phyloP scores from a whole-genome alignment of 2,329 filamentous ascomycete species.

The Stemphylium vesicarium region DNA sequence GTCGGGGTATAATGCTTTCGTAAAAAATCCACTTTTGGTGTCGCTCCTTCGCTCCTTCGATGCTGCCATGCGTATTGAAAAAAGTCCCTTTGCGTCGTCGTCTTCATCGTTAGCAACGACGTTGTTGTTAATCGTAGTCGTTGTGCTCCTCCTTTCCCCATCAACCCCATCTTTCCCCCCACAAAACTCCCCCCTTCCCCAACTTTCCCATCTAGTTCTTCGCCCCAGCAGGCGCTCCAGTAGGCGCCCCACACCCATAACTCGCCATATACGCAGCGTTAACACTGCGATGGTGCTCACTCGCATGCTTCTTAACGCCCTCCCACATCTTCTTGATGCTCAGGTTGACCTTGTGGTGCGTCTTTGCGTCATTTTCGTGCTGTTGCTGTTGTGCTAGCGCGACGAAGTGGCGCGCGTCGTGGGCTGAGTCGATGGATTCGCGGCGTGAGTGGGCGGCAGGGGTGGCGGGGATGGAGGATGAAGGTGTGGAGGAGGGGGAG shows the following conservation, averaged over 20 bases:
- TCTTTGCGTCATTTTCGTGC: slow-evolving; percentile 20
- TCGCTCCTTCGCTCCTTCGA: too few species aligned
- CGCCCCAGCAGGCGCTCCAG: not conserved
- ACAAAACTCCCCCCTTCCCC: not conserved
- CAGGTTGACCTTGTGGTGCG: slow-evolving; percentile 24
- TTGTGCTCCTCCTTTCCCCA: not conserved
- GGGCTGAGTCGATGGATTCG: slow-evolving; percentile 27
- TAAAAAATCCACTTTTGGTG: not conserved
- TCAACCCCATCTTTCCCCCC: not conserved
- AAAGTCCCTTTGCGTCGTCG: too few species aligned
- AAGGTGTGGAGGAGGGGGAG: slow-evolving; percentile 8
- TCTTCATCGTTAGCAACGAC: too few species aligned
- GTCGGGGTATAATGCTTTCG: slow-evolving; percentile 1
- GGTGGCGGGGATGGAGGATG: slow-evolving; percentile 16
- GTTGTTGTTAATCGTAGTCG: too few species aligned
- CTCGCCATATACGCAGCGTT: slow-evolving; percentile 37
- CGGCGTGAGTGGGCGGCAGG: slow-evolving; percentile 21
- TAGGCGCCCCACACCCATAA: slow-evolving; percentile 24
- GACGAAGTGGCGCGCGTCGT: slow-evolving; percentile 31
- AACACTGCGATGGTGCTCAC: slow-evolving; percentile 39
- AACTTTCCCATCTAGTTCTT: not conserved
- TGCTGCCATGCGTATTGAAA: too few species aligned
- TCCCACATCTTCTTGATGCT: slow-evolving; percentile 41
- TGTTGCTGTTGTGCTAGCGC: not conserved
- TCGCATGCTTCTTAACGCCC: slow-evolving; percentile 33